Evolutionary conservation across 2,329 filamentous ascomycete species (phyloP).

Genomic region (Fusarium acutatum): DNA sequence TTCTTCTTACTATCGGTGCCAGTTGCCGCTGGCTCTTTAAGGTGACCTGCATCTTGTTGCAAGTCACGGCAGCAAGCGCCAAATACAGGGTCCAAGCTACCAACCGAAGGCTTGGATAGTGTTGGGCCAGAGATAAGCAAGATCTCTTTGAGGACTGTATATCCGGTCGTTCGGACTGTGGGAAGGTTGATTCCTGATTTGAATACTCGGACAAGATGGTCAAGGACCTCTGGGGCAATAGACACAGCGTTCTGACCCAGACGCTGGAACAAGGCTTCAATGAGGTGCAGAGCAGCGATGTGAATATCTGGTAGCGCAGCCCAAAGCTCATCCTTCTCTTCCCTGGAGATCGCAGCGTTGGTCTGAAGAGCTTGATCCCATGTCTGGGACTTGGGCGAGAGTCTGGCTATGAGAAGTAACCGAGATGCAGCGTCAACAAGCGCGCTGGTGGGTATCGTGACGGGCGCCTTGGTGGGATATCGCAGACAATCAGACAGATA

Average conservation of each 20-base stretch:
- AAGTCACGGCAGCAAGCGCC: conserved; percentile 79
- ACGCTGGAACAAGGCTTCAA: conserved; percentile 64
- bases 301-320: conserved; percentile 78
- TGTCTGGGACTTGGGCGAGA: conserved; percentile 55
- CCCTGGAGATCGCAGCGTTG: conserved; percentile 77
- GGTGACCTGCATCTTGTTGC: conserved; percentile 61
- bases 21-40: conserved; percentile 49
- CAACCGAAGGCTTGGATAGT: conserved; percentile 71
- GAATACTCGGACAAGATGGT: conserved; percentile 78
- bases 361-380: conserved; percentile 65
- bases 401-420: conserved; percentile 71
- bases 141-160: conserved; percentile 65
- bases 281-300: conserved; percentile 70
- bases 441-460: conserved; percentile 72
- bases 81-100: conserved; percentile 69
- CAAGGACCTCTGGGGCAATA: conserved; percentile 70
- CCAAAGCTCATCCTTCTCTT: conserved; percentile 85
- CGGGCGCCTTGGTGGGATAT: conserved; percentile 69
- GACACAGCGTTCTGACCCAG: conserved; percentile 67
- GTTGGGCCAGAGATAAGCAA: conserved; percentile 71
- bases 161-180: conserved; percentile 67
- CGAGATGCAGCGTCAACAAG: conserved; percentile 76
- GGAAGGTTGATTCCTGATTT: conserved; percentile 62
- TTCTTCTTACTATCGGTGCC: conserved; percentile 50
- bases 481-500: conserved; percentile 71